These are phyloP conservation scores for Rubus parviflorus DNA, from an alignment of 306 rosid genomes.

Conservation along the genomic window DNA sequence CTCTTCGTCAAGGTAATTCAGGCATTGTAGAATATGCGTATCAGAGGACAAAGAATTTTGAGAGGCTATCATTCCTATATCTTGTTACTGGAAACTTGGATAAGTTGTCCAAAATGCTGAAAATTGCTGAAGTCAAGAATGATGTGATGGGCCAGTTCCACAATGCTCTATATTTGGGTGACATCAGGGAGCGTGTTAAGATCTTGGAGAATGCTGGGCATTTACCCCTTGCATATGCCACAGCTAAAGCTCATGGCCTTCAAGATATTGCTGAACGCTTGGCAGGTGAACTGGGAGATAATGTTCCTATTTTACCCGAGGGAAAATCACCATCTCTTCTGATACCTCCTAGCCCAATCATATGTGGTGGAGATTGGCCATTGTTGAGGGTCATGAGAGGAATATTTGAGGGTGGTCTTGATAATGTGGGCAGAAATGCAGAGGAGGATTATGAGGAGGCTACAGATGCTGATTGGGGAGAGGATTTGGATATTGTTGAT, in stretches of 20 bases:
- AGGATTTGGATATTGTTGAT: slow-evolving; percentile 66
- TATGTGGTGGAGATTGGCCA: slow-evolving; percentile 82
- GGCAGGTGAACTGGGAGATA: slow-evolving; percentile 72
- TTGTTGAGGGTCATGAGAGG: slow-evolving; percentile 74
- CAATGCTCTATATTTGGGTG: slow-evolving; percentile 87
- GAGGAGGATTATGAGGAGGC: slow-evolving; percentile 67
- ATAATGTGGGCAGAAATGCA: slow-evolving; percentile 38
- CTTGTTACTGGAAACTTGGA: slow-evolving; percentile 77
- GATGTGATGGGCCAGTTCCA: slow-evolving; percentile 95
- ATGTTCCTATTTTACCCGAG: slow-evolving; percentile 62
- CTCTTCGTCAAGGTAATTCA: slow-evolving; percentile 85
- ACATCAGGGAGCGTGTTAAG: slow-evolving; percentile 66
- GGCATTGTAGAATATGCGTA: slow-evolving; percentile 88
- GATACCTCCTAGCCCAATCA: slow-evolving; percentile 66
- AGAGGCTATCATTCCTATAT: slow-evolving; percentile 78
- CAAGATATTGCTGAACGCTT: slow-evolving; percentile 68
- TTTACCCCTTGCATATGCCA: slow-evolving; percentile 71
- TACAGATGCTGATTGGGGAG: slow-evolving; percentile 69
- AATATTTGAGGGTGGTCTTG: slow-evolving; percentile 74
- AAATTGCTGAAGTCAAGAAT: slow-evolving; percentile 86
- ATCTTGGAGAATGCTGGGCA: slow-evolving; percentile 82
- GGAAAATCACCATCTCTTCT: slow-evolving; percentile 64
- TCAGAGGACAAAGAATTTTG: slow-evolving; percentile 88
- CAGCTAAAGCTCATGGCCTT: slow-evolving; percentile 73
- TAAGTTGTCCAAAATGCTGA: slow-evolving; percentile 83